Base-by-base conservation (phyloP, 2,329 filamentous ascomycete genomes). In the Orbilia blumenaviensis region DNA sequence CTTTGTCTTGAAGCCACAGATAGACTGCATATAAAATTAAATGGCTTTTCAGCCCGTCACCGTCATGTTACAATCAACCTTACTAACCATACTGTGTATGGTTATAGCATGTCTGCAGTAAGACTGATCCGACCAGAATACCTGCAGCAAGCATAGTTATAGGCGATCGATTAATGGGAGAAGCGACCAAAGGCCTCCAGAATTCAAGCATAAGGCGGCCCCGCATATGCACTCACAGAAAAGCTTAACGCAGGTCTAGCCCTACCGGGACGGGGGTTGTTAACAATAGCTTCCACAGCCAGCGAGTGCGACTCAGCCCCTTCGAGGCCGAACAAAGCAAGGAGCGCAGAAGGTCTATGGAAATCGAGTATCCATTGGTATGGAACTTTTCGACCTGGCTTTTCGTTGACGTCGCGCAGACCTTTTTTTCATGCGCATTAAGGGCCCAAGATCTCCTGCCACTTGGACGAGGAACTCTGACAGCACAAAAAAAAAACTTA, bases 221-320 rank as follows among this genome's bases (percentile, higher is more conserved):
- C 66, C 66, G 66, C 66, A 68, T 48, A 61, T 66, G 62, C 62
- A 54, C 21, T 36, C 32, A 18, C 7, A 52, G 38, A 66, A 46
- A 67, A 67, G 48, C 63, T 67, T 58, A 48, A 58, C 44, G 14
- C 50, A 36, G 54, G 52, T 56, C 50, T 60, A 62, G 66, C 66
- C 66, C 66, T 71, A 71, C 56, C 54, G 60, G 54, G 42, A 61
- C 42, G 18, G 42, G 18, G 36, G 18, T n/a, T n/a, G 52, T 21
- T 66, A 66, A 63, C 60, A 63, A 50, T 42, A 66, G 44, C 38
- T 58, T 16, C 42, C 10, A 23, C 29, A 61, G 42, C 52, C 38
- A 12, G 52, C 52, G 50, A 68, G 27, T 25, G 32, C 56, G 54
- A 68, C 54, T 29, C 52, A 56, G 50, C 52, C 52, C 18, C 29